Evolutionary conservation across 148 eudicot species (phyloP).

Genomic region (Silene uniflora): DNA sequence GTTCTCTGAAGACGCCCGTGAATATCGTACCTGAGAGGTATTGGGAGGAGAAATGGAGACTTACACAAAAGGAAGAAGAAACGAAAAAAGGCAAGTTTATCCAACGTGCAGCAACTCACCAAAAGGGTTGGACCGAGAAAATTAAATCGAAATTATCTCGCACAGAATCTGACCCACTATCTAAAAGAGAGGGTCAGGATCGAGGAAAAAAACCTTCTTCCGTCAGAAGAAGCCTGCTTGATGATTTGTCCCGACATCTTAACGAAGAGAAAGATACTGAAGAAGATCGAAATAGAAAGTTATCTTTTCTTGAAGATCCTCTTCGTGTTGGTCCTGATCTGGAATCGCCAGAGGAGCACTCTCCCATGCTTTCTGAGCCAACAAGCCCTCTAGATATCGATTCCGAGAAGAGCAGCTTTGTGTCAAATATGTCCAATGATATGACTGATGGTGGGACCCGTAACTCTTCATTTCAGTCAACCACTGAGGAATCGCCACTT

Average conservation of each 20-base stretch:
- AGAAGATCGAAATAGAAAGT: slow-evolving; percentile 22
- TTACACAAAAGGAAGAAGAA: slow-evolving; percentile 68
- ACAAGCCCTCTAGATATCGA: slow-evolving; percentile 46
- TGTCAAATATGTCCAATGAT: slow-evolving; percentile 46
- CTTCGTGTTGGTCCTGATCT: slow-evolving; percentile 26
- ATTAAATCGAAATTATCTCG: slow-evolving; percentile 57
- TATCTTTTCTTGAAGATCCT: slow-evolving; percentile 26
- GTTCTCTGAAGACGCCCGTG: slow-evolving; percentile 44
- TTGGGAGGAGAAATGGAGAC: slow-evolving; percentile 99
- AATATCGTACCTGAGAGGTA: slow-evolving; percentile 73
- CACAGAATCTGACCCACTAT: slow-evolving; percentile 63
- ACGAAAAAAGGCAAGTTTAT: slow-evolving; percentile 32
- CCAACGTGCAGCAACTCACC: slow-evolving; percentile 34
- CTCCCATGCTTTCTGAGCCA: slow-evolving; percentile 50
- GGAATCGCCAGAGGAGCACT: slow-evolving; percentile 45
- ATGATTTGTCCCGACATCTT: slow-evolving; percentile 69
- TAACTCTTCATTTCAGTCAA: slow-evolving; percentile 26
- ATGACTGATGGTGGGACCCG: slow-evolving; percentile 33
- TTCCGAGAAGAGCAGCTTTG: slow-evolving; percentile 51
- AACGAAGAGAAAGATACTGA: slow-evolving; percentile 45
- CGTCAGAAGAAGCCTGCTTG: slow-evolving; percentile 62
- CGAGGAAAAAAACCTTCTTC: slow-evolving; percentile 37
- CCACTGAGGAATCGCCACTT: slow-evolving; percentile 23
- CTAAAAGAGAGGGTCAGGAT: slow-evolving; percentile 34
- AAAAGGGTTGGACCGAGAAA: slow-evolving; percentile 80